Conservation (phyloP, 2,329 filamentous ascomycete genomes). For the Epichloe festucae region DNA sequence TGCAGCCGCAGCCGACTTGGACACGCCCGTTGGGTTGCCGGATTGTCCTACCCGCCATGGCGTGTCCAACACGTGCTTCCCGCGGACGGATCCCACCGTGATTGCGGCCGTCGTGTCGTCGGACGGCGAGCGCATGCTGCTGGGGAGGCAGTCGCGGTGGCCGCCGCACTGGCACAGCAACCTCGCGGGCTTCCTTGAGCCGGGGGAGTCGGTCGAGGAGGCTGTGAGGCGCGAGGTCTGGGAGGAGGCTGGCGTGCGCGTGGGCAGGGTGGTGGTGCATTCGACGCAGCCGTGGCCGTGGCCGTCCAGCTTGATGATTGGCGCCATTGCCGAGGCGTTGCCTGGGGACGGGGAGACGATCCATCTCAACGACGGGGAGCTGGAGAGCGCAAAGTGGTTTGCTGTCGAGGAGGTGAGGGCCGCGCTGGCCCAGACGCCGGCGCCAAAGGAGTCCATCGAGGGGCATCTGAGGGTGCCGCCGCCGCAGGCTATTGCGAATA, state of each 20-base stretch:
- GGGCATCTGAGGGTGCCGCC: conserved; percentile 67
- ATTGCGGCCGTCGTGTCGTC: conserved; percentile 85
- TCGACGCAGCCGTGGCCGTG: conserved; percentile 83
- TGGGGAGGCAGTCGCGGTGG: conserved; percentile 76
- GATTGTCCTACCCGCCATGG: conserved; percentile 73
- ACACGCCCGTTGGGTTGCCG: not conserved
- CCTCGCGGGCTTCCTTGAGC: conserved; percentile 76
- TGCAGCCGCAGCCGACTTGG: conserved; percentile 12
- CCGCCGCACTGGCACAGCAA: conserved; percentile 80
- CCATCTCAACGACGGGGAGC: conserved; percentile 76
- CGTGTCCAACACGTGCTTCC: conserved; percentile 83
- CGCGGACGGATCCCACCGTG: conserved; percentile 84
- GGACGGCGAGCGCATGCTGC: conserved; percentile 63
- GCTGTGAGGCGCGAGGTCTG: conserved; percentile 73
- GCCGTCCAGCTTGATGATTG: conserved; percentile 75
- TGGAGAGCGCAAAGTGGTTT: conserved; percentile 87
- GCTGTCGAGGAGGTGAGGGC: conserved; percentile 64
- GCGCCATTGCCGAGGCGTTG: conserved; percentile 73
- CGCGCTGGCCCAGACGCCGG: conserved; percentile 54
- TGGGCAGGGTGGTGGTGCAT: conserved; percentile 70
- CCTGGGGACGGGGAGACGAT: conserved; percentile 63
- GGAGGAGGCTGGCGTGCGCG: conserved; percentile 68
- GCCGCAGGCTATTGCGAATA: conserved; percentile 81
- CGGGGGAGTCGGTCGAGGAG: conserved; percentile 78
- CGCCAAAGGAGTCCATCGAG: conserved; percentile 57